These are phyloP conservation scores for Rubia yunnanensis DNA, from an alignment of 257 asterid species.

Conservation along the genomic window DNA sequence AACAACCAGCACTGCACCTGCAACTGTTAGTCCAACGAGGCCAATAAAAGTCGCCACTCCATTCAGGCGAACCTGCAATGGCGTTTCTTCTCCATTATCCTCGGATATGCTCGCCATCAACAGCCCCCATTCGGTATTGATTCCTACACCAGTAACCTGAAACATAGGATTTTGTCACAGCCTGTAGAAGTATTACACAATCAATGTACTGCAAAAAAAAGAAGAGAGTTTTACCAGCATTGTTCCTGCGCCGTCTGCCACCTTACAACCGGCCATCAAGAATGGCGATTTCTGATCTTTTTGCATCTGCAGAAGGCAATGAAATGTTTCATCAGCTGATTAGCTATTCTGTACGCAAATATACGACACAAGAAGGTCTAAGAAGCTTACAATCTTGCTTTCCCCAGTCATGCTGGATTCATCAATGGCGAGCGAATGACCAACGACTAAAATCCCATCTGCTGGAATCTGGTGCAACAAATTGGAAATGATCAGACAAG, in stretches of 20 bases:
- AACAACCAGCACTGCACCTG: slow-evolving; percentile 57
- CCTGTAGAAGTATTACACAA: neutral
- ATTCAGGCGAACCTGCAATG: slow-evolving; percentile 96
- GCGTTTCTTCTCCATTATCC: slow-evolving; percentile 98
- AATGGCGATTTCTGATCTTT: slow-evolving; percentile 79
- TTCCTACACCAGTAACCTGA: slow-evolving; percentile 91
- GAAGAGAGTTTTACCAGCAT: slow-evolving; percentile 55
- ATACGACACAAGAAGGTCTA: slow-evolving; percentile 24
- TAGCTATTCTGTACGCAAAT: slow-evolving; percentile 12
- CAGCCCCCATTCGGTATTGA: slow-evolving; percentile 97
- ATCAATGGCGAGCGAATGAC: slow-evolving; percentile 92
- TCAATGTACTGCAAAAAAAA: neutral
- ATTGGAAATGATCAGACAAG: slow-evolving; percentile 10
- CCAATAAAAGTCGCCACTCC: slow-evolving; percentile 97
- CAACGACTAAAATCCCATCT: slow-evolving; percentile 66
- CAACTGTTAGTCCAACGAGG: slow-evolving; percentile 84
- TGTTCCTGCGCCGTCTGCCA: slow-evolving; percentile 93
- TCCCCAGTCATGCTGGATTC: slow-evolving; percentile 99
- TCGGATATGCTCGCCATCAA: slow-evolving; percentile 93
- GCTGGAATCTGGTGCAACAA: slow-evolving; percentile 67
- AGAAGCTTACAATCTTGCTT: slow-evolving; percentile 91
- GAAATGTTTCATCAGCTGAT: slow-evolving; percentile 12
- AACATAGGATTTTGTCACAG: neutral
- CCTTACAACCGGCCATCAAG: slow-evolving; percentile 97
- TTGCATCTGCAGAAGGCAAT: slow-evolving; percentile 40